These are phyloP conservation scores for Pittosporum tobira DNA, from an alignment of 129 eudicot species.

Conservation along the genomic window DNA sequence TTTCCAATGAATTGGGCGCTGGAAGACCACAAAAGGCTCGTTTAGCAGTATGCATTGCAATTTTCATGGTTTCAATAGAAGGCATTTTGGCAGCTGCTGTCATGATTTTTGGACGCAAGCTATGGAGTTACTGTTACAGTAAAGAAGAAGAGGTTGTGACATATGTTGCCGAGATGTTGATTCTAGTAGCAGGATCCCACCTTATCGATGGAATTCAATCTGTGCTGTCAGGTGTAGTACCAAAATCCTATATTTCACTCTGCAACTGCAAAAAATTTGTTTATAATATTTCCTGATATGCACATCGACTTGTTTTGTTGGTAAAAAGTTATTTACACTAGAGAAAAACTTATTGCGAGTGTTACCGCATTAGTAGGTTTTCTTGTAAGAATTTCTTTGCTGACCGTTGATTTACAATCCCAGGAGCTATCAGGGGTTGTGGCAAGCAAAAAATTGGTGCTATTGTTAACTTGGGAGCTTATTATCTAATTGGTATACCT, in stretches of 20 bases:
- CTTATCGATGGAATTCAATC: conserved; percentile 58
- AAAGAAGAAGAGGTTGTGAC: conserved; percentile 42
- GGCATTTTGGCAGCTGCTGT: conserved; percentile 24
- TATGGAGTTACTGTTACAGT: conserved; percentile 55
- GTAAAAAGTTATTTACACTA: too few species aligned
- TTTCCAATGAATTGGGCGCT: conserved; percentile 55
- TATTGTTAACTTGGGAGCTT: conserved; percentile 57
- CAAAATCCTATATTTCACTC: too few species aligned
- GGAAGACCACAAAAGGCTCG: conserved; percentile 38
- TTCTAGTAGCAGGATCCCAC: conserved; percentile 35
- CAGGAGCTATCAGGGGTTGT: conserved; percentile 77
- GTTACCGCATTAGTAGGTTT: too few species aligned
- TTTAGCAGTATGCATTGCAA: conserved; percentile 25
- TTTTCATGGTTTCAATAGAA: conserved; percentile 25
- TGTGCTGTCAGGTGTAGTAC: conserved; percentile 54
- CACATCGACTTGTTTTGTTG: too few species aligned
- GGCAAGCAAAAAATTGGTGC: conserved; percentile 79
- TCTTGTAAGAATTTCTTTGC: too few species aligned
- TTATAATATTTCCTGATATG: too few species aligned
- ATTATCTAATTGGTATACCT: conserved; percentile 66
- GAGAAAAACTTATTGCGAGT: too few species aligned
- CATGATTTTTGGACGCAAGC: conserved; percentile 36
- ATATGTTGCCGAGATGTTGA: conserved; percentile 44
- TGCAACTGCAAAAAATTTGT: too few species aligned
- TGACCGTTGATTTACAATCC: background rate